A percentile compares a stretch with the other conserved stretches of the same genome.
Conservation (phyloP, 2,329 filamentous ascomycete genomes). For the Alternaria novae-zelandiae region DNA sequence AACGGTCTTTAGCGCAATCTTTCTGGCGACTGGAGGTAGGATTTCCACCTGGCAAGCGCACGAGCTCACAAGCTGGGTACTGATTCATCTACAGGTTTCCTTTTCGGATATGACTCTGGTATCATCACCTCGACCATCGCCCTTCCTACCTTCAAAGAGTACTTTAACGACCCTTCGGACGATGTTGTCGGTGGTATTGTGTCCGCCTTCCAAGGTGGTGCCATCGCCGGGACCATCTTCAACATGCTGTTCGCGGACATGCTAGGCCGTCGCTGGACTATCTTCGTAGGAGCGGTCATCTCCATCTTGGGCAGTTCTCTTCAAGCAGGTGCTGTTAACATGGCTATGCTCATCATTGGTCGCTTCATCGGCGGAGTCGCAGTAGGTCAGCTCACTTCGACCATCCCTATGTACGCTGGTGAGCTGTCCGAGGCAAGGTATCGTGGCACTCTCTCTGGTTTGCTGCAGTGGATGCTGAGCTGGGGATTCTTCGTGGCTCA, state of each 20-base stretch:
- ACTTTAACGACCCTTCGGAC: conserved; percentile 36
- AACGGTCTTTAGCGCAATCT: conserved; percentile 24
- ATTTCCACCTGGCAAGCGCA: neutral
- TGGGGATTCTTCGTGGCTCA: conserved; percentile 49
- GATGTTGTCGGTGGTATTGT: conserved; percentile 43
- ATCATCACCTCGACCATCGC: conserved; percentile 45
- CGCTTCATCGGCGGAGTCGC: conserved; percentile 59
- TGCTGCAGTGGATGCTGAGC: conserved; percentile 58
- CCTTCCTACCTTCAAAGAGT: conserved; percentile 33
- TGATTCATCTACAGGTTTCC: conserved; percentile 12
- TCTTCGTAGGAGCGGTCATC: conserved; percentile 51
- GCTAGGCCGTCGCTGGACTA: conserved; percentile 24
- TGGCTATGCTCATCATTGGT: conserved; percentile 57
- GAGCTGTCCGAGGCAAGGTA: conserved; percentile 44
- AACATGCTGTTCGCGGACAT: conserved; percentile 6
- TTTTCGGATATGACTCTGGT: conserved; percentile 43
- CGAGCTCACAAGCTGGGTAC: neutral
- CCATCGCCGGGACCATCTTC: conserved; percentile 38
- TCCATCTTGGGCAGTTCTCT: conserved; percentile 59
- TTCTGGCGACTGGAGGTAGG: conserved; percentile 25
- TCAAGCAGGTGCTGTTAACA: conserved; percentile 53
- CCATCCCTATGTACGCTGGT: conserved; percentile 19
- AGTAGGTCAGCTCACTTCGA: conserved; percentile 46
- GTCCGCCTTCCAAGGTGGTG: conserved; percentile 47
- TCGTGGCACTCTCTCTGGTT: conserved; percentile 63